Evolutionary conservation across 2,329 filamentous ascomycete species (phyloP).

Genomic region (Pezicula rhizophila): DNA sequence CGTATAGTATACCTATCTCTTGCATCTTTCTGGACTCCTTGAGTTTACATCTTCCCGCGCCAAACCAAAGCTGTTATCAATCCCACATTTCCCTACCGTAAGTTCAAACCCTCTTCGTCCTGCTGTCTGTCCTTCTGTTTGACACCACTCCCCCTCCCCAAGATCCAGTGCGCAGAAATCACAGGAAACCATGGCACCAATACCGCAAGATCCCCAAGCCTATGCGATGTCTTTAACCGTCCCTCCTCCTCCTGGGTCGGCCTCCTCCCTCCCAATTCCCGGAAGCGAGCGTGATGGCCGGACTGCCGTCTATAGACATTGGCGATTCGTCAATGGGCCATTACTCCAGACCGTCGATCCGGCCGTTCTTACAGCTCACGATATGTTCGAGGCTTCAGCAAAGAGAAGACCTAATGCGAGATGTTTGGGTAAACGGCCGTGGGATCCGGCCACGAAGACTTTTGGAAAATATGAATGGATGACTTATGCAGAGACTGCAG

Average conservation of each 20-base stretch:
- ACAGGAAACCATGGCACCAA: conserved; percentile 16
- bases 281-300: conserved; percentile 69
- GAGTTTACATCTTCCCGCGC: too few relatives aligned
- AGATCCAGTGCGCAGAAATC: too few relatives aligned
- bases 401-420: conserved; percentile 58
- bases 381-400: conserved; percentile 68
- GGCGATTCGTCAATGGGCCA: conserved; percentile 64
- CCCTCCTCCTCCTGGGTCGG: conserved; percentile 31
- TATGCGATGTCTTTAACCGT: conserved; percentile 15
- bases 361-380: conserved; percentile 64
- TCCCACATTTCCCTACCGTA: too few relatives aligned
- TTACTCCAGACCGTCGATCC: conserved; percentile 70
- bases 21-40: too few relatives aligned
- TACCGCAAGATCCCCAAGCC: conserved; percentile 17
- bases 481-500: conserved; percentile 72
- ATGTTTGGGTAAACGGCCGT: conserved; percentile 77
- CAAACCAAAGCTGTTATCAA: too few relatives aligned
- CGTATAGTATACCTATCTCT: too few relatives aligned
- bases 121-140: too few relatives aligned
- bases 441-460: conserved; percentile 66
- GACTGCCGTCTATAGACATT: conserved; percentile 76
- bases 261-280: conserved; percentile 73
- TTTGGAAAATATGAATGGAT: conserved; percentile 78
- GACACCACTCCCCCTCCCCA: too few relatives aligned
- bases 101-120: too few relatives aligned